A percentile compares a stretch with the other conserved stretches of the same genome.
phyloP scores from a whole-genome alignment of 208 protist species.

The Leishmania tropica region DNA sequence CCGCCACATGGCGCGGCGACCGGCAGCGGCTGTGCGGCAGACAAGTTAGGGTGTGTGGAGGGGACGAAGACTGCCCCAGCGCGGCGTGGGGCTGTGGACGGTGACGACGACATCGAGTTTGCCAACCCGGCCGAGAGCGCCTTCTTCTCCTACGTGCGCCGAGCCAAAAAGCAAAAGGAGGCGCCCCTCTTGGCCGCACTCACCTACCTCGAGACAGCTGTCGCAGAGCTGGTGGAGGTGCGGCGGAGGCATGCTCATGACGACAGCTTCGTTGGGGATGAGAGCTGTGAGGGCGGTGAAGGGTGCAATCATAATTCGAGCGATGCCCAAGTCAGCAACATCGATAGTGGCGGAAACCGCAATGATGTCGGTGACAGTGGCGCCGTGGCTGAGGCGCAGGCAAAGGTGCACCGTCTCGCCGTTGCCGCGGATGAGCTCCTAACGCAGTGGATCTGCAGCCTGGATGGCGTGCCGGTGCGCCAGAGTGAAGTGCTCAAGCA shows the following conservation, averaged over 20 bases:
- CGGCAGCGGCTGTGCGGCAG: neutral
- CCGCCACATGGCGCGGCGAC: neutral
- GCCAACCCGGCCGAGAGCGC: conserved; percentile 47
- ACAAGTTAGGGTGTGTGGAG: neutral
- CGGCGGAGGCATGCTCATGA: neutral
- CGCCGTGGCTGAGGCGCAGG: conserved; percentile 16
- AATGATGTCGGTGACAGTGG: neutral
- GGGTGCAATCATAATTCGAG: neutral
- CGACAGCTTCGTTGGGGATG: neutral
- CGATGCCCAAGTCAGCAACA: conserved; percentile 1
- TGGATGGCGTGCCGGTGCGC: conserved; percentile 63
- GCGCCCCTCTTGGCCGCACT: conserved; percentile 39
- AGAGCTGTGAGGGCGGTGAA: neutral
- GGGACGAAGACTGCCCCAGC: neutral
- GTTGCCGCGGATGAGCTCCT: conserved; percentile 73
- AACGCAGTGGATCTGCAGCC: conserved; percentile 63
- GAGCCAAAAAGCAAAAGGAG: conserved; percentile 42
- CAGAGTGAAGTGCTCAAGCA: conserved; percentile 43
- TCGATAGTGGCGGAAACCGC: conserved; percentile 1
- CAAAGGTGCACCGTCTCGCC: conserved; percentile 33
- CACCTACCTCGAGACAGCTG: conserved; percentile 36
- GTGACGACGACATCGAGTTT: conserved; percentile 50
- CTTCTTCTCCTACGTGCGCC: conserved; percentile 43
- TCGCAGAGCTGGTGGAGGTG: conserved; percentile 1
- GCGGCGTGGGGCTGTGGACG: neutral